Evolutionary conservation across 192 early-diverging fungal genomes (phyloP), one percentile per base, ranked within the genome.

Genomic region (Podila clonocystis): DNA sequence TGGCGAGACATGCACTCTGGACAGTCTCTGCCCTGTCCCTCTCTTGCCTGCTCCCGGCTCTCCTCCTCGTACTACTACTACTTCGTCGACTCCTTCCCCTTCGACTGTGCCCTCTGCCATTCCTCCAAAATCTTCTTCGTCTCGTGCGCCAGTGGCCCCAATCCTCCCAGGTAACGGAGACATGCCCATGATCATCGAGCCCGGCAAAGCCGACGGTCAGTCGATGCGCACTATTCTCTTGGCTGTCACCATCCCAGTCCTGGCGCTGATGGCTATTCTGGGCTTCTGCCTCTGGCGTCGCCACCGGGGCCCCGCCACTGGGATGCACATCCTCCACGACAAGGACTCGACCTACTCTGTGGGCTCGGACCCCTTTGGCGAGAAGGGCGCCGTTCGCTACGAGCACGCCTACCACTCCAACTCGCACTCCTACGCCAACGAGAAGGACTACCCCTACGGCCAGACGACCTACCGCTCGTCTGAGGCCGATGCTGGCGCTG

Each of bases 1-100:
- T 30, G 68, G 68, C 2, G 74, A 69, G 49, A 11, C 28, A 6
- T 76, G 74, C 31, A 15, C 30, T 3, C 9, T 48, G 13, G 30
- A 15, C 4, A 24, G 6, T 12, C 0, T 19, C 2, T 76, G 67
- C 48, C 74, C 68, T 9, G 19, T 34, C 20, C 28, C 29, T 6
- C 8, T 19, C 59, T 61, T 26, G 20, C 30, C 59, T 30, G 11
- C 59, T 17, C 26, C 59, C 9, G 34, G 34, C 34, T 7, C 34
- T 36, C 34, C 34, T 36, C 9, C 34, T 19, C 12, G 20, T 60
- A 17, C 29, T 29, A 17, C 58, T 12, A 3, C 58, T 17, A 12
- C 58, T 30, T 30, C 58, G 26, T 24, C 29, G 5, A 26, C 30
- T 24, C 33, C 59, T 31, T 3, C 59, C 29, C 59, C 59, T 12